Base-by-base conservation (phyloP, 805 yeast species). In the Komagataella mondaviorum region DNA sequence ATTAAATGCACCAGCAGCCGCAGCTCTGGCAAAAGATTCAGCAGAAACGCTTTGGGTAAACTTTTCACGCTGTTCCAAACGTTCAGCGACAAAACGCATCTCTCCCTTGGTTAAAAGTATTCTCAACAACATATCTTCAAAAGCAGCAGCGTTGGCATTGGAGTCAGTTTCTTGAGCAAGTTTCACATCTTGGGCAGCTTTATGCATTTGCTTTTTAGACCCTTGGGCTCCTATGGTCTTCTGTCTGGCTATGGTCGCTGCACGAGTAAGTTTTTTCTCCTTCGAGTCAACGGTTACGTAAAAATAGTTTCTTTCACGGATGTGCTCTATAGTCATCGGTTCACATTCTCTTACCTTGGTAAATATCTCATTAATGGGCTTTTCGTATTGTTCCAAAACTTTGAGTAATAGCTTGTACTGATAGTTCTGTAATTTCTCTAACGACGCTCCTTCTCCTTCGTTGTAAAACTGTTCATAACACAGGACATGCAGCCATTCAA, bases 361-460 rank as follows among this genome's bases (percentile, higher is more conserved):
- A 52, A 71, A 72, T 52, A 88, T 69, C 50, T 70, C 72, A 0
- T 62, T 52, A 0, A 69, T 65, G 6, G 72, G 69, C 49, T 75
- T 68, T 52, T 82, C 86, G 59, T 86, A 85, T 59, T 78, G 79
- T 0, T 75, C 79, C 2, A 88, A 86, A 6, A 86, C 70, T 23
- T 83, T 63, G 54, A 83, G 64, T 22, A 87, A 63, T 45, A 79
- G 75, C 62, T 85, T 87, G 60, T 84, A 88, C 43, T 76, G 74
- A 30, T 73, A 76, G 52, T 78, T 77, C 54, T 81, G 81, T 58
- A 88, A 66, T 6, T 76, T 77, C 54, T 76, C 79, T 30, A 86
- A 57, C 1, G 88, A 76, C 0, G 93, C 93, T 0, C 96, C 96
- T 39, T 82, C 83, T 0, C 95, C 95, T 47, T 77, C 81, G 59